Base-by-base conservation (phyloP, 108 stramenopile genomes). In the Nitzschia inconspicua region DNA sequence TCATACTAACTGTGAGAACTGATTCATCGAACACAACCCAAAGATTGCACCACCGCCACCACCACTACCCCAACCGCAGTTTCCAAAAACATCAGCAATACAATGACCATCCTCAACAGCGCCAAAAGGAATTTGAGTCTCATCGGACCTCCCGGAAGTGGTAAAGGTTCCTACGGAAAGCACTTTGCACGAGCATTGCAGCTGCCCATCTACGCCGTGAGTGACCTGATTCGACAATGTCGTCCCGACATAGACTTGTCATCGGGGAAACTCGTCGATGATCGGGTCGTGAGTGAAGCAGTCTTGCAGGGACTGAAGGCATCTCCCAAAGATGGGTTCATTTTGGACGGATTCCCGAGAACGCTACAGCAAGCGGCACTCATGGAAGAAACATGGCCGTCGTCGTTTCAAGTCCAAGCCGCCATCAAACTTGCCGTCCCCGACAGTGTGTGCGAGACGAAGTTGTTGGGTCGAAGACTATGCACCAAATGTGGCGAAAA, bases 271-370 rank as follows among this genome's bases (percentile, higher is more conserved):
- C 55, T 93, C 14, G 71, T 83, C 0, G 78, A 88, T 20, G 77
- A 83, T 59, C 13, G 58, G 7, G 39, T 79, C 32, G 91, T 89
- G 22, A 70, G 44, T 36, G 62, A 75, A 44, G 63, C 62, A 24
- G 41, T 93, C 1, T 44, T 79, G 18, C 44, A 82, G 24, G 63
- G 60, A 44, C 37, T 84, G 61, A 44, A 52, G 9, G 25, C 44
- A 40, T 42, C 27, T 36, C 31, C 16, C 24, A 29, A 9, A 20
- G 14, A 13, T 53, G 73, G 65, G 2, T 78, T 60, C 41, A 54
- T 93, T 10, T 52, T 93, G 58, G 92, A 93, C 60, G 88, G 92
- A 9, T 93, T 82, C 70, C 92, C 92, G 2, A 71, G 92, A 36
- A 88, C 78, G 14, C 26, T 68, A 22, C 27, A 44, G 11, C 92